Percentiles rank a stretch among this genome's conserved stretches.
phyloP scores from a whole-genome alignment of 441 rosid species.

The Manihot esculenta region DNA sequence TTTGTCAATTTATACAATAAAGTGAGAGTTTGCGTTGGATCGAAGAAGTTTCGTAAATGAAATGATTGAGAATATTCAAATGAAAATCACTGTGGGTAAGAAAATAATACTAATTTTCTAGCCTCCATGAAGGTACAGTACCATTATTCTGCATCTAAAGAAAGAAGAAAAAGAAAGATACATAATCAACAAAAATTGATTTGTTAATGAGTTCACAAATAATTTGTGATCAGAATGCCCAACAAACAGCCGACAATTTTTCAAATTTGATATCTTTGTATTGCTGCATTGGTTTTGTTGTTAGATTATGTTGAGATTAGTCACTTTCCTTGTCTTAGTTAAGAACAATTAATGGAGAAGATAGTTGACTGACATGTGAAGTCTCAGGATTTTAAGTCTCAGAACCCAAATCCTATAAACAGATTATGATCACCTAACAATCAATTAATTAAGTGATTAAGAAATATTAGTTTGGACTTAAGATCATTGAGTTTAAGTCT shows the following conservation, averaged over 20 bases:
- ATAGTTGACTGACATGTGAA: no score
- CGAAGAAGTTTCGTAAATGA: constrained; percentile 21
- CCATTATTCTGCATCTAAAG: not conserved
- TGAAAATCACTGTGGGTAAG: constrained; percentile 3
- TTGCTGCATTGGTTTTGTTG: not conserved
- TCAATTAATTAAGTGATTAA: not conserved
- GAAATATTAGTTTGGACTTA: not conserved
- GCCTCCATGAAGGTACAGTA: not conserved
- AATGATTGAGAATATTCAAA: constrained; percentile 17
- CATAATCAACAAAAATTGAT: not conserved
- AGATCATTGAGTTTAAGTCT: no score
- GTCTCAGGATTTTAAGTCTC: no score
- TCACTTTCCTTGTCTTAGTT: no score
- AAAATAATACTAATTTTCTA: not conserved
- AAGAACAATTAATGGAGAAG: no score
- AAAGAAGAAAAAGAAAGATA: not conserved
- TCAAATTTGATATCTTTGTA: not conserved
- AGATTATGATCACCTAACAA: not conserved
- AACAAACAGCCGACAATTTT: not conserved
- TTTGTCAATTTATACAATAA: constrained; percentile 6
- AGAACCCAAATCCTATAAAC: not conserved
- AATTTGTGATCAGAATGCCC: not conserved
- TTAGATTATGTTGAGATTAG: constrained; percentile 7
- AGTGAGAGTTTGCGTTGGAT: constrained; percentile 1
- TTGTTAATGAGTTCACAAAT: not conserved